These are phyloP conservation scores for Phytophthora litchii DNA, from an alignment of 352 stramenopile genomes.

Conservation along the genomic window DNA sequence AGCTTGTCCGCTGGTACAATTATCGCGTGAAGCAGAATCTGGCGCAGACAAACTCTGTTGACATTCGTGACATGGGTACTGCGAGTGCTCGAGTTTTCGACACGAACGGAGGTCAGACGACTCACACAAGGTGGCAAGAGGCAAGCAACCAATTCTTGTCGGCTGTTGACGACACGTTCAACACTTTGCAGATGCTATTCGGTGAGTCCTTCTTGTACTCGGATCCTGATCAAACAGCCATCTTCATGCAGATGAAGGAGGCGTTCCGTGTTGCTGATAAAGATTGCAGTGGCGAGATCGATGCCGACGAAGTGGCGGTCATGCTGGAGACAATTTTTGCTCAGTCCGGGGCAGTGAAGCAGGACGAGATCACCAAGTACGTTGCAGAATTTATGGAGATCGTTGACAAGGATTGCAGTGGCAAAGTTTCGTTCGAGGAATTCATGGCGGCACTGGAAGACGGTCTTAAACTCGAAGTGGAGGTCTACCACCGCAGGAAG, in stretches of 20 bases:
- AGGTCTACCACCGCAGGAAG: slow-evolving; percentile 62
- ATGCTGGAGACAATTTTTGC: slow-evolving; percentile 77
- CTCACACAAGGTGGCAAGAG: slow-evolving; percentile 55
- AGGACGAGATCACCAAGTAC: slow-evolving; percentile 74
- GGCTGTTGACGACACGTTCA: slow-evolving; percentile 69
- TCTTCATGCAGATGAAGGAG: slow-evolving; percentile 89
- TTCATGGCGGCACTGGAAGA: slow-evolving; percentile 84
- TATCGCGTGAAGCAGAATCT: slow-evolving; percentile 62
- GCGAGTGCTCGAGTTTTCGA: slow-evolving; percentile 11
- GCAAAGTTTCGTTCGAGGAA: slow-evolving; percentile 83
- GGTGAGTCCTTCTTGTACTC: slow-evolving; percentile 74
- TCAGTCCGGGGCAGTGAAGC: slow-evolving; percentile 63
- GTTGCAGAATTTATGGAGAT: slow-evolving; percentile 79
- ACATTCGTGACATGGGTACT: slow-evolving; percentile 50
- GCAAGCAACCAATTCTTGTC: slow-evolving; percentile 58
- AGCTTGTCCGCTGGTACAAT: slow-evolving; percentile 81
- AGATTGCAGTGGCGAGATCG: slow-evolving; percentile 76
- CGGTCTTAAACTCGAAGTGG: slow-evolving; percentile 76
- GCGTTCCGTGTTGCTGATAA: slow-evolving; percentile 72
- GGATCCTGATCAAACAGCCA: slow-evolving; percentile 70
- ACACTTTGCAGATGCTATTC: slow-evolving; percentile 73
- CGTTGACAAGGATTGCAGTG: slow-evolving; percentile 65
- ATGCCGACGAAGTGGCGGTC: slow-evolving; percentile 63
- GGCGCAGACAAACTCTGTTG: slow-evolving; percentile 41
- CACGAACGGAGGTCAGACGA: slow-evolving; percentile 15